These are phyloP conservation scores for Candolleomyces eurysporus DNA, from an alignment of 768 basidiomycete genomes.

Conservation along the genomic window DNA sequence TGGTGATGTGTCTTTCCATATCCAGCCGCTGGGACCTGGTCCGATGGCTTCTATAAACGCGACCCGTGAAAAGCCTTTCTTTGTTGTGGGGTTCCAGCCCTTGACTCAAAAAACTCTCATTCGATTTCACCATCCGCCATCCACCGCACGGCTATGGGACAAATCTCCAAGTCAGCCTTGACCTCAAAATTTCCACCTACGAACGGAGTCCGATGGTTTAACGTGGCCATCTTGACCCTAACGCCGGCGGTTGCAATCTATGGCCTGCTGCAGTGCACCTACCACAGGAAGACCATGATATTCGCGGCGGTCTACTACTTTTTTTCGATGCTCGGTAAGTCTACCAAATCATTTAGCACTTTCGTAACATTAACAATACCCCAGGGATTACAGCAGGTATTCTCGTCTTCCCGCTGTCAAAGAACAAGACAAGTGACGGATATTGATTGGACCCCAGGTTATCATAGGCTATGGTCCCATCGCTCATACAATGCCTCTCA, in stretches of 20 bases:
- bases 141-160: not conserved
- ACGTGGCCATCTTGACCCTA: constrained; percentile 62
- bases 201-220: constrained; percentile 72
- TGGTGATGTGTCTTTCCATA: constrained; percentile 4
- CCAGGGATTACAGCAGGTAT: constrained; percentile 52
- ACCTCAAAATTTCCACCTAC: constrained; percentile 41
- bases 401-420: constrained; percentile 8
- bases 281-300: constrained; percentile 49
- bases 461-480: constrained; percentile 87
- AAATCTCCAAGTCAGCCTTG: not conserved
- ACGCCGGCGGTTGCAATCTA: constrained; percentile 72
- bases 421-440: not conserved
- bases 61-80: constrained; percentile 1
- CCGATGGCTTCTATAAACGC: constrained; percentile 6
- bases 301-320: constrained; percentile 75
- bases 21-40: not conserved
- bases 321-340: constrained; percentile 81
- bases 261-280: constrained; percentile 53
- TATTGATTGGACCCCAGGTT: constrained; percentile 40
- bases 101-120: not conserved
- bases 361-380: not conserved
- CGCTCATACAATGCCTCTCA: constrained; percentile 74
- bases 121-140: not conserved
- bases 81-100: not conserved
- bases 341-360: constrained; percentile 4